Percentiles rank a stretch among this genome's conserved stretches.
Conservation (phyloP, 768 basidiomycete species). For the Russula emetica region DNA sequence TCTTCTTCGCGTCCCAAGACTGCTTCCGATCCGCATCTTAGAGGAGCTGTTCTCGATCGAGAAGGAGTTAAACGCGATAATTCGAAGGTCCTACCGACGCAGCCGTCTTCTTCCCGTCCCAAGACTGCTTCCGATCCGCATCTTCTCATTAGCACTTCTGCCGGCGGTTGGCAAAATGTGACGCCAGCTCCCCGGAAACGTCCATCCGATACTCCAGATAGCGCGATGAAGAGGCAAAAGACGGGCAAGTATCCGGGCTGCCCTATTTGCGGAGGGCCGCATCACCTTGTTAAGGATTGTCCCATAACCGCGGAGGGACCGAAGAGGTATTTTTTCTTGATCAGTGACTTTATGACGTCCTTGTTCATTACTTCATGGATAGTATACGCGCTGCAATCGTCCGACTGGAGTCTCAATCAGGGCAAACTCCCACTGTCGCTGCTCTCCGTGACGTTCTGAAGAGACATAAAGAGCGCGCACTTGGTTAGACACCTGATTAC, state of each 20-base stretch:
- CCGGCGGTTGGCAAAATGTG: not conserved
- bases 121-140: not conserved
- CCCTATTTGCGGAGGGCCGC: conserved; percentile 43
- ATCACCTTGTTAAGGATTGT: conserved; percentile 53
- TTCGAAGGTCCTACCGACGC: not conserved
- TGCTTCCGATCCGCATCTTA: not conserved
- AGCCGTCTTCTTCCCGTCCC: not conserved
- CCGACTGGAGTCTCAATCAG: conserved; percentile 42
- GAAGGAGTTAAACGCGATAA: not conserved
- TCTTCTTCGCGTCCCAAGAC: not conserved
- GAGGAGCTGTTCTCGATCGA: not conserved
- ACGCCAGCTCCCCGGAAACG: conserved; percentile 32
- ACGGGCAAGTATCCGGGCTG: conserved; percentile 38
- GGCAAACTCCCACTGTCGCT: conserved; percentile 35
- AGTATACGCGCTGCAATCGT: conserved; percentile 45
- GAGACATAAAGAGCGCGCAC: conserved; percentile 9
- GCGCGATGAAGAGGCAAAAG: conserved; percentile 37
- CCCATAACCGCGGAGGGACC: conserved; percentile 51
- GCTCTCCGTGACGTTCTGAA: conserved; percentile 39
- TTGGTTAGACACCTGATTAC: not conserved
- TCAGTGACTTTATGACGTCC: not conserved
- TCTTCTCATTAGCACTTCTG: not conserved
- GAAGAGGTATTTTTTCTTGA: conserved; percentile 42
- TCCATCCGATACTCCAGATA: conserved; percentile 28
- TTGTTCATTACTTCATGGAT: conserved; percentile 2